Evolutionary conservation across 2,329 filamentous ascomycete species (phyloP).

Genomic region (Plenodomus tracheiphilus): DNA sequence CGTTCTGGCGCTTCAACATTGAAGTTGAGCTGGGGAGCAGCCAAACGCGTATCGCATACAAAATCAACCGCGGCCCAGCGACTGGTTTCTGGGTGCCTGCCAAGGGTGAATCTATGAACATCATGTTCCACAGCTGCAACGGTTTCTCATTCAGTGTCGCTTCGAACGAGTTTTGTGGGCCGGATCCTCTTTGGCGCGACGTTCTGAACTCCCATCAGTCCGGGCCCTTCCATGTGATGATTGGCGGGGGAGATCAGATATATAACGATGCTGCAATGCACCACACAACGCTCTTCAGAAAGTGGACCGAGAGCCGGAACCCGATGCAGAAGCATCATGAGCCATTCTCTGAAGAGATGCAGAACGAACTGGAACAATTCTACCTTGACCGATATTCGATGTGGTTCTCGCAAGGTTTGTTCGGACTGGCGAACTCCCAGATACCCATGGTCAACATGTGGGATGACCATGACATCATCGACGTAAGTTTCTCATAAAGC

Average conservation of each 20-base stretch:
- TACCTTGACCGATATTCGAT: slow-evolving; percentile 86
- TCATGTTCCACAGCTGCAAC: slow-evolving; percentile 98
- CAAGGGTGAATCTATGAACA: slow-evolving; percentile 85
- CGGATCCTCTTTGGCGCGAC: slow-evolving; percentile 96
- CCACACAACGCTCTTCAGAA: slow-evolving; percentile 74
- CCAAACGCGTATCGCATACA: slow-evolving; percentile 89
- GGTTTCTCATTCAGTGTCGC: slow-evolving; percentile 85
- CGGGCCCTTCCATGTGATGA: slow-evolving; percentile 95
- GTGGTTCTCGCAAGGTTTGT: slow-evolving; percentile 97
- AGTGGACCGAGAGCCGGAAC: slow-evolving; percentile 84
- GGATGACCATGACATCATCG: slow-evolving; percentile 77
- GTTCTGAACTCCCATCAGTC: slow-evolving; percentile 91
- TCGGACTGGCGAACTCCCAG: slow-evolving; percentile 87
- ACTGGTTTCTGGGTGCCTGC: slow-evolving; percentile 95
- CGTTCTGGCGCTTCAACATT: slow-evolving; percentile 96
- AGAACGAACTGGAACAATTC: slow-evolving; percentile 83
- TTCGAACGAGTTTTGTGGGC: slow-evolving; percentile 79
- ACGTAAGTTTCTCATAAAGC: slow-evolving; percentile 40
- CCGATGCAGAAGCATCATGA: slow-evolving; percentile 76
- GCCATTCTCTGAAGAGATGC: slow-evolving; percentile 79
- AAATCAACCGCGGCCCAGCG: slow-evolving; percentile 88
- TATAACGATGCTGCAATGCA: slow-evolving; percentile 87
- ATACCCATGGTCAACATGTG: slow-evolving; percentile 99
- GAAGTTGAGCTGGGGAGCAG: slow-evolving; percentile 80
- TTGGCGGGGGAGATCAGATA: slow-evolving; percentile 94